Evolutionary conservation across 1,284 basidiomycete species (phyloP).

Genomic region (Cystobasidium slooffiae): DNA sequence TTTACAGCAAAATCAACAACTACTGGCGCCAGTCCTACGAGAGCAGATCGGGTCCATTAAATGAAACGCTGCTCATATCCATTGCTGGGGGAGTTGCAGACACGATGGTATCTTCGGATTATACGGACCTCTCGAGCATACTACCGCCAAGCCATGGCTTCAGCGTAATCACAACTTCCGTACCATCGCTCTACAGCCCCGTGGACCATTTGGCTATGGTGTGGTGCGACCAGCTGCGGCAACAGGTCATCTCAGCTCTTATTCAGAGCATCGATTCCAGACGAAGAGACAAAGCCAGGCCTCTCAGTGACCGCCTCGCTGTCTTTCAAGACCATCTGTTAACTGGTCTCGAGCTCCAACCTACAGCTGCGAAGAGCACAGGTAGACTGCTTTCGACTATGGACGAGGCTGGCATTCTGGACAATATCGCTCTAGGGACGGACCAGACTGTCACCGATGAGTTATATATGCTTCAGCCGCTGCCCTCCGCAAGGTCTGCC

Average conservation of each 20-base stretch:
- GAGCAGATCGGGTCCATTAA: conserved; percentile 55
- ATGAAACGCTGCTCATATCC: conserved; percentile 69
- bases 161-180: conserved; percentile 80
- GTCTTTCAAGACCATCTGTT: conserved; percentile 41
- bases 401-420: neutral
- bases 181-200: conserved; percentile 90
- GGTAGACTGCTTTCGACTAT: too few relatives aligned
- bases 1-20: conserved; percentile 65
- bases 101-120: conserved; percentile 88
- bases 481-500: neutral
- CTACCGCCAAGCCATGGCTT: conserved; percentile 58
- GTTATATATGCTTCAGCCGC: neutral
- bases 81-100: conserved; percentile 92
- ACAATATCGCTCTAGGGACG: neutral
- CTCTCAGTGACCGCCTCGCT: conserved; percentile 33
- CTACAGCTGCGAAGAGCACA: neutral
- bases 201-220: conserved; percentile 96
- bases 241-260: conserved; percentile 77
- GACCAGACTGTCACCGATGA: neutral
- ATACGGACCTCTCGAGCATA: conserved; percentile 54
- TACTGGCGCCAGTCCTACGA: conserved; percentile 51
- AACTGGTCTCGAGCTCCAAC: conserved; percentile 28
- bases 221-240: conserved; percentile 97
- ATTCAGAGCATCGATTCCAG: conserved; percentile 66
- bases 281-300: conserved; percentile 16